Base-by-base conservation (phyloP, 2,329 filamentous ascomycete species). In the Zymoseptoria passerinii region DNA sequence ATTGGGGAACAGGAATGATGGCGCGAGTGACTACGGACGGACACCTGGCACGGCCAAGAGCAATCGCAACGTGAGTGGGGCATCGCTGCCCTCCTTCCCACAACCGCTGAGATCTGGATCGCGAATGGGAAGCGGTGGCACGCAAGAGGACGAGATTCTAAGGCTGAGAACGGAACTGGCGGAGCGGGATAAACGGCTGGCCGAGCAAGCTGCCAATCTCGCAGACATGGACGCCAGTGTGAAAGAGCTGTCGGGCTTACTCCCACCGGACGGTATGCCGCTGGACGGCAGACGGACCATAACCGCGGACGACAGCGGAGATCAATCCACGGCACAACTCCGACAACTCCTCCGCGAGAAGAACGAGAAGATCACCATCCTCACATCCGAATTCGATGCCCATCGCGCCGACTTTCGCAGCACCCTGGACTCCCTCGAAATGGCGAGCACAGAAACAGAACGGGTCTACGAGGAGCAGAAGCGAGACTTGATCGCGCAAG, bases 351-450 rank as follows among this genome's bases (percentile, higher is more conserved):
- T 99, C 56, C 83, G 90, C 23, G 94, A 99, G 75, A 96, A 95
- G 81, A 96, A 96, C 68, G 94, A 99, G 59, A 96, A 92, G 77
- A 96, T 99, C 65, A 86, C 88, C 27, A 86, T 92, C 79, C 82
- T 99, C 66, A 97, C 92, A 0, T 84, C 89, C 8, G 94, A 99
- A 71, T 99, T 99, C 68, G 94, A 99, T 70, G 85, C 88, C 8
- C 92, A 99, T 71, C 83, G 94, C 59, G 92, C 94, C 18, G 94
- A 99, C 73, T 99, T 99, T 75, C 82, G 94, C 65, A 96, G 90
- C 73, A 99, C 94, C 18, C 94, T 99, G 61, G 94, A 99, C 75
- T 96, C 92, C 0, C 80, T 99, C 54, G 94, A 99, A 73, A 83
- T 97, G 77, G 95, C 94, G 2, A 95, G 91, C 70, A 89, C 91